Evolutionary conservation across 83 land plant genomes (phyloP), one percentile per base, ranked within the genome.

Genomic region (Thuja plicata): DNA sequence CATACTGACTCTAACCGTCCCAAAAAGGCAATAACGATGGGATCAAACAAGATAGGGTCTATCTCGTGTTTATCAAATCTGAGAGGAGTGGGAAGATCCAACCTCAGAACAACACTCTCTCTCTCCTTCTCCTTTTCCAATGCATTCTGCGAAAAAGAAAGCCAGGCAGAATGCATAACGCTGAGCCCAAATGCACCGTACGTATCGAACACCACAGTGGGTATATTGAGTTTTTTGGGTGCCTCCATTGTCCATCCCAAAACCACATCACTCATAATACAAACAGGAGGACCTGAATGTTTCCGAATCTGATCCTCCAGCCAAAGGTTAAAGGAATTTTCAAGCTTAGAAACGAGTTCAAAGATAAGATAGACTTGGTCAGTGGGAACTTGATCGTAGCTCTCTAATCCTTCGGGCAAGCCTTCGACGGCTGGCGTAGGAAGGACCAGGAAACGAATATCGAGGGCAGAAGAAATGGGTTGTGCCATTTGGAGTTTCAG

Each of bases 331-430:
- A 77, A 77, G 41, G 41, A 19, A 6, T 35, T 21, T 80, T 38
- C 84, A 7, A 80, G 84, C 30, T 80, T 80, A 24, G 1, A n/a
- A 2, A 24, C 84, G 8, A 80, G 30, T 21, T 80, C 11, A 24
- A 80, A 21, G 24, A 80, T 80, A 41, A 80, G 84, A 40, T 7
- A 8, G 0, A 3, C 7, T 48, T 5, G 8, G 30, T 41, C 48
- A 6, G 90, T 76, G 8, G 91, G 91, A 8, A 95, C 52, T 19
- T 76, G 24, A 78, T 93, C 95, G 24, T 88, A 1, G 86, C 85
- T 94, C 81, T 95, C 96, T 60, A 88, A 82, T 16, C 94, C 93
- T 0, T 84, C 90, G 0, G 93, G 93, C 10, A 94, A 45, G n/a
- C 95, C 95, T 83, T 92, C 88, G 1, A 13, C 54, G 55, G 46